Evolutionary conservation across 306 rosid species (phyloP), one percentile per base, ranked within the genome.

Genomic region (Sicyos edulis): DNA sequence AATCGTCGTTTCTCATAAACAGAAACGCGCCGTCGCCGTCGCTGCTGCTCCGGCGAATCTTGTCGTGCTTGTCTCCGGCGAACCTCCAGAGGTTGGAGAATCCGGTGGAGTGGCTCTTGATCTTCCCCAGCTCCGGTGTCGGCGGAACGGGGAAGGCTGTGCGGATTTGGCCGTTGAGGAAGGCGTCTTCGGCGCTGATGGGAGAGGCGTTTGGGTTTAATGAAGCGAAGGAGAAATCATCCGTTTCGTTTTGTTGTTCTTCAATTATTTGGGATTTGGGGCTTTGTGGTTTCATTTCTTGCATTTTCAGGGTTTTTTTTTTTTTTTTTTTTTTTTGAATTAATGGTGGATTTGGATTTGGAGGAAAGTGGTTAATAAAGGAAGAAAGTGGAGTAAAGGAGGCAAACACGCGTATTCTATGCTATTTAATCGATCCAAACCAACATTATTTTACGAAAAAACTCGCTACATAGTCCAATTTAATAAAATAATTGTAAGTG

Each of bases 1-100:
- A 26, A 26, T 26, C 29, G 3, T 26, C 29, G 3, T 71, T 79
- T 15, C 74, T 81, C 49, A 90, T 29, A 64, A 93, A 93, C 54
- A 90, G 86, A 66, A 88, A 88, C 10, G 95, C 82, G 62, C 90
- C 97, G 58, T 88, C 85, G 1, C 97, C 97, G 44, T 93, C 98
- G 54, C 98, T 93, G 77, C 78, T 84, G 81, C 98, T 83, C 59
- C 96, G 86, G 0, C 75, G 75, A 60, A 84, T 88, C 76, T 75
- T 51, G 8, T 90, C 29, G n/a, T n/a, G 87, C 76, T 75, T 51
- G 10, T 90, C 97, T 2, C 92, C 75, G 60, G 2, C 29, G 29
- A 90, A 62, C 70, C 83, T 84, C 98, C 97, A 87, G 2, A 90
- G 62, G 83, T 80, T 90, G 0, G 95, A 90, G 63, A 85, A 86